These are phyloP conservation scores for Pulveroboletus sp. DNA, from an alignment of 768 basidiomycete species.

Conservation along the genomic window DNA sequence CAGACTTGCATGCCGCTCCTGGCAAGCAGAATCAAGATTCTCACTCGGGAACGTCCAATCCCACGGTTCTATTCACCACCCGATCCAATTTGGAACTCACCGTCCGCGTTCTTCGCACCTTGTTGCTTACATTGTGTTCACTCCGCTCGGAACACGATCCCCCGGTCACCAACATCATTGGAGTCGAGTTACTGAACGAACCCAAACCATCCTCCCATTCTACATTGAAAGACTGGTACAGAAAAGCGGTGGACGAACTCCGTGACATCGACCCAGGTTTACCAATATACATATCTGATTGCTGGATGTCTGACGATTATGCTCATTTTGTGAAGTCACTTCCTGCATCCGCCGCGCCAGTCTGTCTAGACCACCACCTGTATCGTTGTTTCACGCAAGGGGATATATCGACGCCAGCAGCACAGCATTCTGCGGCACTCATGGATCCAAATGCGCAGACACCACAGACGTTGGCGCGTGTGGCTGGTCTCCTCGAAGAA, in stretches of 20 bases:
- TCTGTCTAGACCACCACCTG: conserved; percentile 78
- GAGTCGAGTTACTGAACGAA: conserved; percentile 61
- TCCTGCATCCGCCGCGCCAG: conserved; percentile 33
- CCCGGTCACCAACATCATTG: conserved; percentile 46
- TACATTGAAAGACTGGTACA: conserved; percentile 63
- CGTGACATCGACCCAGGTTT: conserved; percentile 50
- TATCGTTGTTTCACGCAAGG: conserved; percentile 74
- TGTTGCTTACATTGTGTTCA: conserved; percentile 35
- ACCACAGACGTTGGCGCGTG: conserved; percentile 41
- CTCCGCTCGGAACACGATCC: conserved; percentile 50
- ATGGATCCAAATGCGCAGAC: conserved; percentile 37
- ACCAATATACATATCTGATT: conserved; percentile 73
- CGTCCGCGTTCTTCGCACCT: conserved; percentile 43
- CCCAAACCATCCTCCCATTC: conserved; percentile 50
- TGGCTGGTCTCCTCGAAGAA: conserved; percentile 30
- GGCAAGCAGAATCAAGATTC: conserved; percentile 73
- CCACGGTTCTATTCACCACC: conserved; percentile 47
- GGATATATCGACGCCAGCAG: conserved; percentile 53
- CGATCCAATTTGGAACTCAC: conserved; percentile 45
- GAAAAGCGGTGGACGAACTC: conserved; percentile 49
- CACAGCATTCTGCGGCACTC: conserved; percentile 52
- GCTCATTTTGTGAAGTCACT: conserved; percentile 48
- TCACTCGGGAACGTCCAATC: conserved; percentile 60
- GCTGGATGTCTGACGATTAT: conserved; percentile 70
- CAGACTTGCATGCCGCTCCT: conserved; percentile 74